Base-by-base conservation (phyloP, 2,329 filamentous ascomycete species). In the Trichoderma oligosporum region DNA sequence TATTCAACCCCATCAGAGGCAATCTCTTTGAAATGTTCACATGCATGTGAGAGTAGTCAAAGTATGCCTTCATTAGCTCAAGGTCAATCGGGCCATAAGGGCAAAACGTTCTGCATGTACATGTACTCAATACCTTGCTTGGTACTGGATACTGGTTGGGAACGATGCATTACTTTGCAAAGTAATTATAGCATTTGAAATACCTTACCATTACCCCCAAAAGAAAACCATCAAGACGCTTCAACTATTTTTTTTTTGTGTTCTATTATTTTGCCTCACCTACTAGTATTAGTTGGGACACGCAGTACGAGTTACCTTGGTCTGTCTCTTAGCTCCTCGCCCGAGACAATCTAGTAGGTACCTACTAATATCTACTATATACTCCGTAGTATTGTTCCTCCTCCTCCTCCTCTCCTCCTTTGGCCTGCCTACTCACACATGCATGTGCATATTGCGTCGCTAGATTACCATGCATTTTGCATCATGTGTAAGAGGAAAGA, bases 401-500 rank as follows among this genome's bases (percentile, higher is more conserved):
- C 12, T 35, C 39, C 49, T 41, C 36, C 16, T 18, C 29, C 20
- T 35, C n/a, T n/a, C n/a, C n/a, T 54, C 22, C 18, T 16, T 41
- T 41, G 22, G 49, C 27, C n/a, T n/a, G n/a, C n/a, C n/a, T 54
- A 24, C 39, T 25, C 22, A 18, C 31, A 38, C 52, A 36, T 46
- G 41, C 52, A 46, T 38, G 25, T 52, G 52, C 52, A 55, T 29
- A 18, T 45, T 45, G 52, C 31, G 41, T 45, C 16, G 41, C 52
- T 22, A 29, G 33, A 27, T 45, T 55, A 29, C 52, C 42, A 22
- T 46, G 52, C 52, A 20, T 38, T 55, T 55, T 46, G 31, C 41
- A 35, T 45, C 52, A 55, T 55, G 52, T 18, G 41, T 27, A 29
- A 46, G 52, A 46, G 31, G n/a, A n/a, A n/a, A n/a, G n/a, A n/a